Percentiles rank a stretch among this genome's conserved stretches.
phyloP scores from a whole-genome alignment of 306 rosid genomes.

The Cucumis sativus region Cucumber_9930_V3 NC_026656.2:19787501-19788000 shows the following conservation, averaged over 20 bases:
- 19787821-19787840: constrained; percentile 53
- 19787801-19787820: constrained; percentile 45
- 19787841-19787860: constrained; percentile 13
- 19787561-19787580: constrained; percentile 40
- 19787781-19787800: constrained; percentile 32
- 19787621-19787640: not conserved
- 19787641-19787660: not conserved
- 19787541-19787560: constrained; percentile 94
- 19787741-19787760: constrained; percentile 62
- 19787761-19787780: constrained; percentile 45
- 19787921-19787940: not conserved
- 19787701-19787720: constrained; percentile 80
- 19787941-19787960: not conserved
- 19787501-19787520: constrained; percentile 98
- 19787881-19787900: not conserved
- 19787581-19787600: not conserved
- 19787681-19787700: constrained; percentile 95
- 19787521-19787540: constrained; percentile 96
- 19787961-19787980: not conserved
- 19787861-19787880: constrained; percentile 2
- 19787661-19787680: constrained; percentile 74
- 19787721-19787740: constrained; percentile 43
- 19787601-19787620: not conserved
- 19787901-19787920: not conserved
- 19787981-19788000: constrained; percentile 6